Base-by-base conservation (phyloP, 2,329 filamentous ascomycete genomes). In the Colletotrichum sp. region DNA sequence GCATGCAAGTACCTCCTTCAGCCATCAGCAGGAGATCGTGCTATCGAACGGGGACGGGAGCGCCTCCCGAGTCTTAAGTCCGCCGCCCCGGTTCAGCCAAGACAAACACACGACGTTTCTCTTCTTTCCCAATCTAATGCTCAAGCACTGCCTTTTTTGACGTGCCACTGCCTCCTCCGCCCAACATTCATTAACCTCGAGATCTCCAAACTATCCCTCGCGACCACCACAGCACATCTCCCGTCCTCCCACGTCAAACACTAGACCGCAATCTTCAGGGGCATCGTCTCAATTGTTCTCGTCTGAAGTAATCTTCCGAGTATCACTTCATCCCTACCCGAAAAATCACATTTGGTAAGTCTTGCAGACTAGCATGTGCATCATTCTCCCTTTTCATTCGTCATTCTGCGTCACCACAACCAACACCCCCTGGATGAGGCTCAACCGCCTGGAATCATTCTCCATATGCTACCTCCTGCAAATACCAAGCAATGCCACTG, bases 71-170 rank as follows among this genome's bases (percentile, higher is more conserved):
- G 18, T 44, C 70, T 69, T 75, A 73, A 75, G 74, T 62, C 74
- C 74, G 74, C 24, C 24, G 52, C 26, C 63, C 39, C 73, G 69
- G 64, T 28, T 28, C 66, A 73, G 59, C 26, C n/a, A 64, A 22
- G 57, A 62, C 60, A 34, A 34, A 48, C 60, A 34, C 44, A 48
- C 59, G 64, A 39, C 34, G 16, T 15, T 72, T 26, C 48, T 68
- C 55, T 72, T 57, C 44, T 55, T 63, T 63, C 63, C 63, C 72
- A 18, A 48, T 48, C n/a, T 44, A 63, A 30, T 64, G 34, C n/a
- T 74, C 74, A 74, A 59, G 64, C 74, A 76, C 64, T 48, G 44
- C 71, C 74, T 64, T 52, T 57, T 57, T 60, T 72, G 72, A 72
- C 72, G 62, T 75, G 68, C 30, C 24, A 48, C 12, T 32, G 57